A percentile compares a stretch with the other conserved stretches of the same genome.
Evolutionary conservation across 495 filamentous ascomycete genomes (phyloP).

Genomic region (Thermochaetoides thermophila): DNA sequence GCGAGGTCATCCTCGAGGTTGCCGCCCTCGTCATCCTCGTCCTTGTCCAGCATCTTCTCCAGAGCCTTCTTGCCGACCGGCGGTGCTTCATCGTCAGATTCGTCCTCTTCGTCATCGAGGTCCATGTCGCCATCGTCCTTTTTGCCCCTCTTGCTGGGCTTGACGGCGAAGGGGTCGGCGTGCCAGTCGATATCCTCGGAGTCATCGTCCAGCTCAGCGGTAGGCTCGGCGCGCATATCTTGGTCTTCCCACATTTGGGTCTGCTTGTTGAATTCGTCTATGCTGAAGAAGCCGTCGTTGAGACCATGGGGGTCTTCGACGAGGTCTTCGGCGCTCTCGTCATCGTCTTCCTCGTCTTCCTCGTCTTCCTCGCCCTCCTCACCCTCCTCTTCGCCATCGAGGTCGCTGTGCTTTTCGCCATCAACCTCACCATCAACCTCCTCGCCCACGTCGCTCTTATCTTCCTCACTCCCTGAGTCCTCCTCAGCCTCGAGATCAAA

Average conservation of each 20-base stretch:
- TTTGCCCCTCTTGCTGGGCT: constrained; percentile 6
- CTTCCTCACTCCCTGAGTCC: constrained; percentile 12
- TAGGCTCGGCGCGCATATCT: constrained; percentile 51
- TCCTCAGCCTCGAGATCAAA: constrained; percentile 14
- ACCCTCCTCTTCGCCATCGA: constrained; percentile 14
- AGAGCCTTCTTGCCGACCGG: constrained; percentile 8
- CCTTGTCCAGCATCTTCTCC: constrained; percentile 28
- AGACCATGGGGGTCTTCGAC: constrained; percentile 41
- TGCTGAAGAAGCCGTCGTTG: constrained; percentile 97
- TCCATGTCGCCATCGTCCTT: constrained; percentile 4
- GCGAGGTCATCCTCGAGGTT: constrained; percentile 35
- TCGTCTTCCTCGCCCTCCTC: constrained; percentile 17
- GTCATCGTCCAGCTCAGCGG: constrained; percentile 45
- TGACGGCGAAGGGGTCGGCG: constrained; percentile 41
- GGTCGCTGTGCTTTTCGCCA: constrained; percentile 11
- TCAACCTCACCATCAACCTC: constrained; percentile 13
- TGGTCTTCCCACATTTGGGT: constrained; percentile 73
- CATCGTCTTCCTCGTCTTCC: constrained; percentile 17
- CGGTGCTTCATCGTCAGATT: constrained; percentile 28
- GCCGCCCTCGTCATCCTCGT: constrained; percentile 46
- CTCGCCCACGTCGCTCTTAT: constrained; percentile 20
- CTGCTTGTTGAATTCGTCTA: constrained; percentile 93
- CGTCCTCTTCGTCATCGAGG: constrained; percentile 12
- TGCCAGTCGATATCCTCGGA: constrained; percentile 84
- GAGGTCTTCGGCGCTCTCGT: constrained; percentile 25